These are phyloP conservation scores for Hypoxylon sp. DNA, from an alignment of 2,329 filamentous ascomycete species.

Conservation along the genomic window DNA sequence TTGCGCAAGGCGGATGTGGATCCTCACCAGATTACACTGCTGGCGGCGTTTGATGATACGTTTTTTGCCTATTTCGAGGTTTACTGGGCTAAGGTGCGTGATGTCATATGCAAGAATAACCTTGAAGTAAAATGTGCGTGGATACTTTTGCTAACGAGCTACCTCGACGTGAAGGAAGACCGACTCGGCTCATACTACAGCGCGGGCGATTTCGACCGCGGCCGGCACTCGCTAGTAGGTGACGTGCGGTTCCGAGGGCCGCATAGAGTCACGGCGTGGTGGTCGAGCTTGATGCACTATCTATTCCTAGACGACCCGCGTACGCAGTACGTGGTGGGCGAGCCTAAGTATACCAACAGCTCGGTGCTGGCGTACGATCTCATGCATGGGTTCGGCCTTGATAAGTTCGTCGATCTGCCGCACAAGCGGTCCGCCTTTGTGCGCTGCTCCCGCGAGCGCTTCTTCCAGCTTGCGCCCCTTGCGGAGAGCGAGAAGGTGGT, in stretches of 20 bases:
- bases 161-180: constrained; percentile 59
- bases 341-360: constrained; percentile 77
- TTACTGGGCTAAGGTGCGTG: constrained; percentile 76
- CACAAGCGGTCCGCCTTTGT: constrained; percentile 78
- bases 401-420: constrained; percentile 78
- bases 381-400: constrained; percentile 77
- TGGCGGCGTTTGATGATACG: constrained; percentile 77
- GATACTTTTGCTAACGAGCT: constrained; percentile 9
- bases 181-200: constrained; percentile 67
- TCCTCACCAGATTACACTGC: constrained; percentile 75
- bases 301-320: constrained; percentile 71
- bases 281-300: constrained; percentile 72
- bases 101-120: no score
- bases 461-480: constrained; percentile 75
- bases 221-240: constrained; percentile 69
- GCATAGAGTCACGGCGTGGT: constrained; percentile 71
- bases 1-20: constrained; percentile 75
- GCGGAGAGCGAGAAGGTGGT: constrained; percentile 67
- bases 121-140: no score
- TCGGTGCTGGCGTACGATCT: constrained; percentile 81
- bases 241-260: constrained; percentile 70
- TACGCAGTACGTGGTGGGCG: constrained; percentile 69
- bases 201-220: constrained; percentile 67
- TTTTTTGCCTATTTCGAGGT: constrained; percentile 84
- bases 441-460: constrained; percentile 72